Base-by-base conservation (phyloP, 2,329 filamentous ascomycete genomes). In the Hypoxylon sp. region DNA sequence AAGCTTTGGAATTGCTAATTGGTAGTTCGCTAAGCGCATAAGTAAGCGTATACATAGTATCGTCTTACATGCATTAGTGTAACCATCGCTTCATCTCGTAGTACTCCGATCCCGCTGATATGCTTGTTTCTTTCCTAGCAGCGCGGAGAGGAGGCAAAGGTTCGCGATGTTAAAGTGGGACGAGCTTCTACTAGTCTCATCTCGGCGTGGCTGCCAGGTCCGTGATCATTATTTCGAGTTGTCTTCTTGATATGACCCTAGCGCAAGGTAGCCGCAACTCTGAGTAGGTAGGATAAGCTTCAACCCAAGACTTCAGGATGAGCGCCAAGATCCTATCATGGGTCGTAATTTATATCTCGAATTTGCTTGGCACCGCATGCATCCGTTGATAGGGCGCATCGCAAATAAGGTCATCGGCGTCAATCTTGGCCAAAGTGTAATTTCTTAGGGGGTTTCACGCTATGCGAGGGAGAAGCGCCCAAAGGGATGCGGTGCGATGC, bases 81-180 rank as follows among this genome's bases (percentile, higher is more conserved):
- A 20, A 43, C 19, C 6, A 43, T 3, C 15, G 39, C 20, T 2
- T 19, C 20, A 46, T 46, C 41, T 46, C 20, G 41, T 26, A 46
- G 11, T 34, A 32, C 32, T 15, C 32, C 32, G 32, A 34, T 34
- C 39, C n/a, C 39, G 39, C 19, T 46, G 22, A 22, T 22, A 4
- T 26, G 41, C 20, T 6, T 46, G 13, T 46, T 11, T 20, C 39
- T 10, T 17, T 3, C 39, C 8, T 20, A 46, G 41, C 5, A 46
- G 19, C 41, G 41, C 39, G 8, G 41, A 17, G n/a, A 24, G 41
- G 41, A 46, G 24, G 41, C 20, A 24, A 46, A 46, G 41, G n/a
- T 46, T 11, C 10, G 17, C 17, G 17, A 46, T 26, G 15, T 19
- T 46, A 46, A 20, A 15, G 41, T 24, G 41, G 10, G 20, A 24